Conservation (phyloP, 352 stramenopile genomes). For the Phytophthora crassamura region DNA sequence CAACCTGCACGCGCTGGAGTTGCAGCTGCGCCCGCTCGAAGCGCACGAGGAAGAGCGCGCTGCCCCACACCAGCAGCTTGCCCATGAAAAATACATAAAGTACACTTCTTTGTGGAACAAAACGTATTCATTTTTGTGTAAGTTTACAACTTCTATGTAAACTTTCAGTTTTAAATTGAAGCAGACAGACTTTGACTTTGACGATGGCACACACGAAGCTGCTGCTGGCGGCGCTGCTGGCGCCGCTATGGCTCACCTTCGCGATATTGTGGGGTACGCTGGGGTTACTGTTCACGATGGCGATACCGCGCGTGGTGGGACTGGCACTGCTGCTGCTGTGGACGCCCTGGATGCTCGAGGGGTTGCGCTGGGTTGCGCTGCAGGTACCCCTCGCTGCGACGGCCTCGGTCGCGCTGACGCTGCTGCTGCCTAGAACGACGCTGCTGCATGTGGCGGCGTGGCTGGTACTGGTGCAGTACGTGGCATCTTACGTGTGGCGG, state of each 20-base stretch:
- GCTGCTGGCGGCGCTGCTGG: conserved; percentile 15
- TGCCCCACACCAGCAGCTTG: conserved; percentile 37
- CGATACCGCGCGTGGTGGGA: neutral
- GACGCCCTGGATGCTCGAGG: conserved; percentile 25
- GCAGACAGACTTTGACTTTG: neutral
- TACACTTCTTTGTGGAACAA: neutral
- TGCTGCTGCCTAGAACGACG: conserved; percentile 19
- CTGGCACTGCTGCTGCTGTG: conserved; percentile 27
- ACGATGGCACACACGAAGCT: conserved; percentile 16
- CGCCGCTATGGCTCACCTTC: conserved; percentile 24
- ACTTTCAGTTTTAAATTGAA: conserved; percentile 10
- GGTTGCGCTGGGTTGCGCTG: conserved; percentile 5
- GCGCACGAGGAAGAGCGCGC: conserved; percentile 36
- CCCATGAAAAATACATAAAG: conserved; percentile 14
- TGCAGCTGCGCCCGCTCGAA: conserved; percentile 25
- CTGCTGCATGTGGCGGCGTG: conserved; percentile 31
- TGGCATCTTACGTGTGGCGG: conserved; percentile 1
- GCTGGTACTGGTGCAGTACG: conserved; percentile 24
- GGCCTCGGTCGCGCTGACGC: conserved; percentile 10
- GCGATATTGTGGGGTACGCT: conserved; percentile 20
- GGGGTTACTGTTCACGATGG: conserved; percentile 29
- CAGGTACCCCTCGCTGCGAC: conserved; percentile 20
- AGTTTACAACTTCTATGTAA: neutral
- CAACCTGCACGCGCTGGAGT: conserved; percentile 33
- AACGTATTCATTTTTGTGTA: too few species aligned